Evolutionary conservation across 192 early-diverging fungal genomes (phyloP).

Genomic region (Gigaspora rosea): DNA sequence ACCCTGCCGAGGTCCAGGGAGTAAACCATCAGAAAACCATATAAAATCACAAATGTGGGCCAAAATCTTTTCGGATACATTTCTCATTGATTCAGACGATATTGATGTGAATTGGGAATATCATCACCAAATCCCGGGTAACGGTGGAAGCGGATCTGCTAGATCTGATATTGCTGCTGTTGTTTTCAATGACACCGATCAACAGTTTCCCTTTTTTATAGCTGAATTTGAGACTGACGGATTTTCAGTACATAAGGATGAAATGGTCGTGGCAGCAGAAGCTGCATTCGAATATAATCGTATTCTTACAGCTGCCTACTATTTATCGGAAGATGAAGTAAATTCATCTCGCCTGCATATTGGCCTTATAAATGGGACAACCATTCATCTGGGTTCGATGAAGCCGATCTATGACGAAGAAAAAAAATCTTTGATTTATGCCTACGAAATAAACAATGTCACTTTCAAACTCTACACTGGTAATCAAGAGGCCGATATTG

Average conservation of each 20-base stretch:
- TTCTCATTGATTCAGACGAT: slow-evolving; percentile 18
- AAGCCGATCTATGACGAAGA: slow-evolving; percentile 29
- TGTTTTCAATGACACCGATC: slow-evolving; percentile 9
- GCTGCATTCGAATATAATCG: slow-evolving; percentile 32
- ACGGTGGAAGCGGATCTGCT: background rate
- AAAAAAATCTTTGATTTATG: slow-evolving; percentile 32
- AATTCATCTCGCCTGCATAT: background rate
- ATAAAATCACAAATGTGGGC: slow-evolving; percentile 21
- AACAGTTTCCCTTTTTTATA: slow-evolving; percentile 28
- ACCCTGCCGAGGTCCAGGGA: slow-evolving; percentile 15
- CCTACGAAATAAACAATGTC: slow-evolving; percentile 11
- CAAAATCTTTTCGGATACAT: slow-evolving; percentile 16
- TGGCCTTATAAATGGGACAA: slow-evolving; percentile 23
- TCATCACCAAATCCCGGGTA: slow-evolving; percentile 11
- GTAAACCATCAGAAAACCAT: slow-evolving; percentile 22
- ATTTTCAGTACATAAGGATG: slow-evolving; percentile 29
- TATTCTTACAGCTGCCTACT: slow-evolving; percentile 26
- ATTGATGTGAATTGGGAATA: slow-evolving; percentile 18
- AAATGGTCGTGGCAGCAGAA: slow-evolving; percentile 26
- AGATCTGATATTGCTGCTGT: slow-evolving; percentile 27
- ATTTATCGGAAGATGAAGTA: slow-evolving; percentile 32
- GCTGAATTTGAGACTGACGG: slow-evolving; percentile 15
- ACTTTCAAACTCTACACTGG: slow-evolving; percentile 34
- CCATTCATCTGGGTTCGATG: slow-evolving; percentile 28
- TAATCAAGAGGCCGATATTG: slow-evolving; percentile 33